These are phyloP conservation scores for Exophiala bonariae DNA, from an alignment of 2,329 filamentous ascomycete genomes.

Conservation along the genomic window DNA sequence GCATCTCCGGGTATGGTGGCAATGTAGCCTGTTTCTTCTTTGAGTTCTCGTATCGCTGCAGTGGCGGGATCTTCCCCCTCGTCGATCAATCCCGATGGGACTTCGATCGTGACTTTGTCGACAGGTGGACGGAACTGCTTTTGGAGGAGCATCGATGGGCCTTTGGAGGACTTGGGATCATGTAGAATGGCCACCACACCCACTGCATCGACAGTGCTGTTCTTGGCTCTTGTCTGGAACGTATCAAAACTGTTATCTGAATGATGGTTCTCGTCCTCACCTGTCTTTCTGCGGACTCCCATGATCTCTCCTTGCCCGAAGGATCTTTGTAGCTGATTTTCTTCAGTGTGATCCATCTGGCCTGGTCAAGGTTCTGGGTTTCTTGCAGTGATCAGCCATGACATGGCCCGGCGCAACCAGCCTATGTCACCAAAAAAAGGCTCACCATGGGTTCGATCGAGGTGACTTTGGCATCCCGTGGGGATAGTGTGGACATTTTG, in stretches of 20 bases:
- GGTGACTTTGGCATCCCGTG: slow-evolving; percentile 25
- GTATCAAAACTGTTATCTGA: too few species aligned
- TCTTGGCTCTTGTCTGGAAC: slow-evolving; percentile 26
- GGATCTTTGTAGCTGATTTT: slow-evolving; percentile 46
- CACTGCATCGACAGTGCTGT: slow-evolving; percentile 60
- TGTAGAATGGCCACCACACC: slow-evolving; percentile 57
- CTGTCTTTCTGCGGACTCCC: slow-evolving; percentile 47
- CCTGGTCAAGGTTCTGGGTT: slow-evolving; percentile 57
- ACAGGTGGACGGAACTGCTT: slow-evolving; percentile 60
- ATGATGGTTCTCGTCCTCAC: slow-evolving; percentile 33
- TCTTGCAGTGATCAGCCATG: slow-evolving; percentile 59
- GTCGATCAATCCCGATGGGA: slow-evolving; percentile 62
- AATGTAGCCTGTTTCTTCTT: slow-evolving; percentile 64
- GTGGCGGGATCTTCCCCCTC: slow-evolving; percentile 56
- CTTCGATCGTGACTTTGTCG: slow-evolving; percentile 59
- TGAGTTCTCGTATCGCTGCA: slow-evolving; percentile 59
- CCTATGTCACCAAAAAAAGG: background rate
- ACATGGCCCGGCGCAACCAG: background rate
- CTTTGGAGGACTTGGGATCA: slow-evolving; percentile 38
- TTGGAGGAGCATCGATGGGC: slow-evolving; percentile 47
- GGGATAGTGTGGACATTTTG: slow-evolving; percentile 26
- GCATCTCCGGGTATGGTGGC: slow-evolving; percentile 37
- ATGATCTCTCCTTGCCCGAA: slow-evolving; percentile 41
- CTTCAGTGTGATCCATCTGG: slow-evolving; percentile 43
- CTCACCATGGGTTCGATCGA: slow-evolving; percentile 25